Percentiles rank a stretch among this genome's conserved stretches.
Evolutionary conservation across 2,329 filamentous ascomycete species (phyloP).

Genomic region (Stachybotrys chartarum): DNA sequence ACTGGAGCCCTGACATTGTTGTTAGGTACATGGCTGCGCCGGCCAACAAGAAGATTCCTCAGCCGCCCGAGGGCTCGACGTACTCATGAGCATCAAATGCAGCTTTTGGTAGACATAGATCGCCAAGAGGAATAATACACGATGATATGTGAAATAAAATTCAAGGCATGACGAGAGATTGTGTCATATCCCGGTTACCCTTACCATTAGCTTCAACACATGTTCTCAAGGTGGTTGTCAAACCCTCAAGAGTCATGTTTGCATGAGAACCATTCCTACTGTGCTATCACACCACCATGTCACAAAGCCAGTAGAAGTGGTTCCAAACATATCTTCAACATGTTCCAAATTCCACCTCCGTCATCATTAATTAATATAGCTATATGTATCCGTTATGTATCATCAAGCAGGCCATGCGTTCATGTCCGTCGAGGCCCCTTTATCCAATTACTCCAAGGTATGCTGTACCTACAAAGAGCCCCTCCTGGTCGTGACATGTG

Average conservation of each 20-base stretch:
- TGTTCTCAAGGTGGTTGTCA: no score
- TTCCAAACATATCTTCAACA: no score
- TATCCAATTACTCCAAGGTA: not conserved
- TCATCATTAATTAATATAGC: not conserved
- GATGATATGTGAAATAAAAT: no score
- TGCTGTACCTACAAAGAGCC: not conserved
- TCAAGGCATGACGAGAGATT: no score
- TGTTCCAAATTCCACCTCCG: no score
- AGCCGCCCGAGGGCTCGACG: constrained; percentile 77
- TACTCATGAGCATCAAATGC: constrained; percentile 19
- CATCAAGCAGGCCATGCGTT: not conserved
- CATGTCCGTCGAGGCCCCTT: not conserved
- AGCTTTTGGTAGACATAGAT: not conserved
- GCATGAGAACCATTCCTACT: no score
- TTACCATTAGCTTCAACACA: no score
- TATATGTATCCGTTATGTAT: not conserved
- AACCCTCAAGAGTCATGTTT: no score
- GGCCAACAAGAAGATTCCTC: constrained; percentile 88
- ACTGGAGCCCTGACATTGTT: not conserved
- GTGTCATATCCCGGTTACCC: no score
- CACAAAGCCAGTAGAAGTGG: no score
- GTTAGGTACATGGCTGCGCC: constrained; percentile 85
- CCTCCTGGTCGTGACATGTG: not conserved
- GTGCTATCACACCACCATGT: no score
- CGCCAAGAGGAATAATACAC: no score